phyloP scores from a whole-genome alignment of 352 stramenopile genomes.

The Globisporangium canariense region DNA sequence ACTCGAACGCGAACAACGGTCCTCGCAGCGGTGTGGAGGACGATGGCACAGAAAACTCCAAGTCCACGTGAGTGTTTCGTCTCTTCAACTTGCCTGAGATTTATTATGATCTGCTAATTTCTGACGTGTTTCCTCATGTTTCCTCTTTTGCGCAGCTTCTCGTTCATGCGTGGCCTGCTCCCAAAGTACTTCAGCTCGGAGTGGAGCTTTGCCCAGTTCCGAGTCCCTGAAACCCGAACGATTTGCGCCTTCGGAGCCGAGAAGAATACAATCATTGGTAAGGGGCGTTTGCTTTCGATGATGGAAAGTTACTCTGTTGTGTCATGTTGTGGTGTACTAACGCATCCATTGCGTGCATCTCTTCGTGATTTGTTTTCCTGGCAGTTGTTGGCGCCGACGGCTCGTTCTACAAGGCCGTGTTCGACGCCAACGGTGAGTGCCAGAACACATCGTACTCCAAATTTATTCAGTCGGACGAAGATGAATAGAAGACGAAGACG shows the following conservation, averaged over 20 bases:
- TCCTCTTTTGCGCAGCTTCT: conserved; percentile 50
- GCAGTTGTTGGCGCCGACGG: conserved; percentile 82
- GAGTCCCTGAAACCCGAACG: conserved; percentile 86
- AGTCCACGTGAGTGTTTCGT: conserved; percentile 58
- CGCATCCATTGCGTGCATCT: neutral
- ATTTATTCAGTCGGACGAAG: conserved; percentile 88
- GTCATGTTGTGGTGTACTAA: neutral
- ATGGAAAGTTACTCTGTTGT: neutral
- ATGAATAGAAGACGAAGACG: conserved; percentile 50
- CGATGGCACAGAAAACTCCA: conserved; percentile 85
- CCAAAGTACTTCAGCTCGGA: conserved; percentile 94
- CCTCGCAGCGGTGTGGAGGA: conserved; percentile 53
- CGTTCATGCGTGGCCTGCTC: conserved; percentile 87
- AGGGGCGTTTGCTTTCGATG: conserved; percentile 5
- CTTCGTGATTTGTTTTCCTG: conserved; percentile 14
- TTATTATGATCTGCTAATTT: neutral
- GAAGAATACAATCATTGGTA: conserved; percentile 92
- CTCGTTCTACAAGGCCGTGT: conserved; percentile 88
- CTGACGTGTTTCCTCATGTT: neutral
- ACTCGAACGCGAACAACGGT: conserved; percentile 36
- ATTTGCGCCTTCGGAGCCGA: conserved; percentile 92
- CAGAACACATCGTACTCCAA: conserved; percentile 90
- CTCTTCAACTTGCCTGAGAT: neutral
- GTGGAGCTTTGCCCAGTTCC: conserved; percentile 94
- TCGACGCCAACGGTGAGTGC: conserved; percentile 84